phyloP scores from a whole-genome alignment of 1,284 basidiomycete species.

The Ustilago hordei region DNA sequence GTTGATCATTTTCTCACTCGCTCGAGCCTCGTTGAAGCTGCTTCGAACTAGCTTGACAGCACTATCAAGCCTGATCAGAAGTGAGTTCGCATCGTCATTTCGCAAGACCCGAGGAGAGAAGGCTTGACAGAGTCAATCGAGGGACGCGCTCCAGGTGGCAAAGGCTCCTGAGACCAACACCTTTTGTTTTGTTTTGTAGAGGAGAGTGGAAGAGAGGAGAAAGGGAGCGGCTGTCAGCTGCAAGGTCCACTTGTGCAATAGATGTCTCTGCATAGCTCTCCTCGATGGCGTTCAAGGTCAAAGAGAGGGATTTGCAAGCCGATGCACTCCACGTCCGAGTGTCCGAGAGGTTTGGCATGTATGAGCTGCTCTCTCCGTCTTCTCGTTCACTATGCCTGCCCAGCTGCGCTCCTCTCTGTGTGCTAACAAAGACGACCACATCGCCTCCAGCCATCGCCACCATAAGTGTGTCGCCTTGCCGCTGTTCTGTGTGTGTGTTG shows the following conservation, averaged over 20 bases:
- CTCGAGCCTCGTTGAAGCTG: too few relatives aligned
- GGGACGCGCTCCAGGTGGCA: background rate
- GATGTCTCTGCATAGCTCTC: background rate
- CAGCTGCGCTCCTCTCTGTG: background rate
- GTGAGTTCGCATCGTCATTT: too few relatives aligned
- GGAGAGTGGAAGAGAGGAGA: background rate
- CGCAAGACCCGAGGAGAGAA: too few relatives aligned
- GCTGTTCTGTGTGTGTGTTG: background rate
- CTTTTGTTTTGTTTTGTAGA: background rate
- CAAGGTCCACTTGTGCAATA: slow-evolving; percentile 4
- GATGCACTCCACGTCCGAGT: slow-evolving; percentile 48
- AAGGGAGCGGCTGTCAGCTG: slow-evolving; percentile 5
- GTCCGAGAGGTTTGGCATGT: slow-evolving; percentile 50
- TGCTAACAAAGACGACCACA: background rate
- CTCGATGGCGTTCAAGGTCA: background rate
- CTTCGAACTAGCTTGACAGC: too few relatives aligned
- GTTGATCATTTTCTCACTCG: background rate
- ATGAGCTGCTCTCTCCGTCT: background rate
- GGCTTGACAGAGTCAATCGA: background rate
- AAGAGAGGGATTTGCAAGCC: slow-evolving; percentile 8
- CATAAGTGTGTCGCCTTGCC: background rate
- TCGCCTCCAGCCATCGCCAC: background rate
- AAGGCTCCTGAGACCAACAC: slow-evolving; percentile 19
- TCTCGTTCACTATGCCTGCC: too few relatives aligned
- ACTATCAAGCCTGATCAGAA: too few relatives aligned